These are phyloP conservation scores for Zopfochytrium polystomum DNA, from an alignment of 371 early-diverging fungal genomes.

Conservation along the genomic window DNA sequence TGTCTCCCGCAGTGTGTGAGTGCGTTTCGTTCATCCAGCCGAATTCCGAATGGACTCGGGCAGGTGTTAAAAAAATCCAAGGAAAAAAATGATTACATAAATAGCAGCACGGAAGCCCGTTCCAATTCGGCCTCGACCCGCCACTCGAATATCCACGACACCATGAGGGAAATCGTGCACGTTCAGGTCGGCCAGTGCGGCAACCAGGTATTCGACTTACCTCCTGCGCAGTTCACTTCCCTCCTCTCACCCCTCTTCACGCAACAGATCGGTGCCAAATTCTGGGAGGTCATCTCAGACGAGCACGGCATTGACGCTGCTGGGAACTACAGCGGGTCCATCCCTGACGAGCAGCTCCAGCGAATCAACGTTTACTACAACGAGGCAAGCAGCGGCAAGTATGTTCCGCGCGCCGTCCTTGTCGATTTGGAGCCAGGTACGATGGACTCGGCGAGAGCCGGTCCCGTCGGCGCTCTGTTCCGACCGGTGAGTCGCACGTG, in stretches of 20 bases:
- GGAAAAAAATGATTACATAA: no score
- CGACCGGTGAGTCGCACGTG: slow-evolving; percentile 69
- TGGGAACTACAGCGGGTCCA: slow-evolving; percentile 61
- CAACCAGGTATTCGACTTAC: slow-evolving; percentile 32
- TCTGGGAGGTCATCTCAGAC: slow-evolving; percentile 77
- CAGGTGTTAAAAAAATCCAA: no score
- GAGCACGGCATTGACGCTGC: slow-evolving; percentile 66
- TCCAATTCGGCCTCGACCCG: no score
- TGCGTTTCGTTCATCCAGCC: no score
- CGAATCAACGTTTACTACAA: slow-evolving; percentile 98
- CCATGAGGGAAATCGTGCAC: slow-evolving; percentile 89
- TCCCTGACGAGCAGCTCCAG: slow-evolving; percentile 90
- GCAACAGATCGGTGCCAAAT: slow-evolving; percentile 68
- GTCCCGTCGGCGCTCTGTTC: slow-evolving; percentile 61
- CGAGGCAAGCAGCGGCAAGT: slow-evolving; percentile 66
- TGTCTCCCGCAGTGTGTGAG: no score
- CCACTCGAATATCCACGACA: no score
- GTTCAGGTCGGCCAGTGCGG: slow-evolving; percentile 94
- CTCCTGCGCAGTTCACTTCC: neutral
- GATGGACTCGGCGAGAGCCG: slow-evolving; percentile 86
- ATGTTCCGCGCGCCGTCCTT: slow-evolving; percentile 92
- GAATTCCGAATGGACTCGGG: no score
- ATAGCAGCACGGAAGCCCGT: no score
- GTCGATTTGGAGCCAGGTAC: slow-evolving; percentile 99
- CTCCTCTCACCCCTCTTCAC: neutral